phyloP scores from a whole-genome alignment of 257 asterid genomes.

The Nicotiana tabacum region DNA sequence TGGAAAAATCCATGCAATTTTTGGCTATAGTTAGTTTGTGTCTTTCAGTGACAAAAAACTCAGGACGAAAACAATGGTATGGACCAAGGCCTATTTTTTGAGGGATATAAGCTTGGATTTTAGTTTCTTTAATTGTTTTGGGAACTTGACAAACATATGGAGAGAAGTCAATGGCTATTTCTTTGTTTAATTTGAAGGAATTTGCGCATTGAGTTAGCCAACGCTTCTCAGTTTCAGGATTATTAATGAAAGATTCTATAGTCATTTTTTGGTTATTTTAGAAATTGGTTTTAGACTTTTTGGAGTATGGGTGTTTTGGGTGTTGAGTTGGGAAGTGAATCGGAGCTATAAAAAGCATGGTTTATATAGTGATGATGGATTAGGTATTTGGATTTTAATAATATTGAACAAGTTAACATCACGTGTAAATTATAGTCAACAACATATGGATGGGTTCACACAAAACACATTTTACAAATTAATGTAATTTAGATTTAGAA shows the following conservation, averaged over 20 bases:
- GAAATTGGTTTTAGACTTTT: too few species aligned
- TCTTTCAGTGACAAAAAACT: conserved; percentile 19
- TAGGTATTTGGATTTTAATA: neutral
- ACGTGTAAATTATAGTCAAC: neutral
- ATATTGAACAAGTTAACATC: neutral
- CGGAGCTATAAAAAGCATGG: neutral
- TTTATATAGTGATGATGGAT: neutral
- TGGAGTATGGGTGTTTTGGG: neutral
- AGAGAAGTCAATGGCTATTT: neutral
- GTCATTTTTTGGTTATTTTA: too few species aligned
- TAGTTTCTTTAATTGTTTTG: conserved; percentile 6
- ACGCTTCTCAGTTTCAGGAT: conserved; percentile 13
- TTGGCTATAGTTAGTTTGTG: conserved; percentile 26
- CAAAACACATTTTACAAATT: too few species aligned
- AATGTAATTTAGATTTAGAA: too few species aligned
- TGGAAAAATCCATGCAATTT: neutral
- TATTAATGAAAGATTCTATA: too few species aligned
- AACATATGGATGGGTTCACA: too few species aligned
- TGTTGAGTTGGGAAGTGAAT: neutral
- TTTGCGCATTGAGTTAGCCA: conserved; percentile 27
- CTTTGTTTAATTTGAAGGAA: conserved; percentile 5
- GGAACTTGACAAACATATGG: conserved; percentile 26
- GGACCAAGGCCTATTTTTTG: conserved; percentile 34
- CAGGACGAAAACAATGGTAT: conserved; percentile 37
- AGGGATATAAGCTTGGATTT: conserved; percentile 37